Evolutionary conservation across 192 early-diverging fungal species (phyloP).

Genomic region (Backusella luteola): DNA sequence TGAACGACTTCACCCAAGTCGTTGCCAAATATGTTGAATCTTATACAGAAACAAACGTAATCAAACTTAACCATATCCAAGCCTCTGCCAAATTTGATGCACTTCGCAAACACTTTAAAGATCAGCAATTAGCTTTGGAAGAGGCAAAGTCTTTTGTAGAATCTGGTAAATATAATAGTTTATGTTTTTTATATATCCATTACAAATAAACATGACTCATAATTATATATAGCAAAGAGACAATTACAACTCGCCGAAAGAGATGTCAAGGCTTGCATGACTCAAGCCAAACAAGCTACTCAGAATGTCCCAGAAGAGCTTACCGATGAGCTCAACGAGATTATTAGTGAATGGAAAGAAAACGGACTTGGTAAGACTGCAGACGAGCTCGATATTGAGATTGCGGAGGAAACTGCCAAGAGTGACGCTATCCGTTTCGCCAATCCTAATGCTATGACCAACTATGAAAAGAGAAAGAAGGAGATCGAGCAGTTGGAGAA

Average conservation of each 20-base stretch:
- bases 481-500: not conserved
- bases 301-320: slow-evolving; percentile 54
- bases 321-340: slow-evolving; percentile 37
- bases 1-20: not conserved
- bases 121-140: slow-evolving; percentile 18
- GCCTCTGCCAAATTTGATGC: not conserved
- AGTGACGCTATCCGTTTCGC: slow-evolving; percentile 50
- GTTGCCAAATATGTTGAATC: not conserved
- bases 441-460: slow-evolving; percentile 60
- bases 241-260: slow-evolving; percentile 22
- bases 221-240: not conserved
- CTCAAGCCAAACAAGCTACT: slow-evolving; percentile 54
- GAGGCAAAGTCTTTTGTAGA: slow-evolving; percentile 17
- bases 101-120: not conserved
- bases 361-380: slow-evolving; percentile 33
- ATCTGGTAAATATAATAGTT: not conserved
- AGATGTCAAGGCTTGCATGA: slow-evolving; percentile 44
- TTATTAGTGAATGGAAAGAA: slow-evolving; percentile 27
- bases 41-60: not conserved
- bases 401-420: slow-evolving; percentile 52
- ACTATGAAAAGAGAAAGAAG: slow-evolving; percentile 62
- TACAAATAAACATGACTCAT: too few relatives aligned
- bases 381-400: slow-evolving; percentile 66
- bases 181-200: not conserved
- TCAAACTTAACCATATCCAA: not conserved